These are phyloP conservation scores for Tilletiopsis washingtonensis DNA, from an alignment of 1,284 basidiomycete species.

Conservation along the genomic window DNA sequence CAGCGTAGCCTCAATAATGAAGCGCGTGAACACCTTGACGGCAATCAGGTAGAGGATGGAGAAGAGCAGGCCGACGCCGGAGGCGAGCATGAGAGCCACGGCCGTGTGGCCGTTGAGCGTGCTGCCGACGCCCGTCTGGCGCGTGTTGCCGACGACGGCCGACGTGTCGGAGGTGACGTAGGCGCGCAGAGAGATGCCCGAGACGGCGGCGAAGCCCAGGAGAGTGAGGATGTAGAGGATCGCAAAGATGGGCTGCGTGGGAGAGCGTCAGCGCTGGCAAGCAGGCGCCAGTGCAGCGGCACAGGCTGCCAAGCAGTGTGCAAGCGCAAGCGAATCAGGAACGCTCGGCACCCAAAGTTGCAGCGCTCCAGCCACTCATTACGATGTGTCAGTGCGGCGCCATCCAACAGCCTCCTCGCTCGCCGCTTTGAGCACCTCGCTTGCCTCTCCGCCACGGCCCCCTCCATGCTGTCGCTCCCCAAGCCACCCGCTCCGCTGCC, in stretches of 20 bases:
- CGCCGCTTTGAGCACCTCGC: background rate
- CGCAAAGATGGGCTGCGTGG: constrained; percentile 35
- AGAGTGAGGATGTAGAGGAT: constrained; percentile 47
- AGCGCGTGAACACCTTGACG: constrained; percentile 65
- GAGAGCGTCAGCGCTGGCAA: too few species aligned
- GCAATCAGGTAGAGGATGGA: constrained; percentile 53
- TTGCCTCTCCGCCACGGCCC: too few species aligned
- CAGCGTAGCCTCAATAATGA: constrained; percentile 44
- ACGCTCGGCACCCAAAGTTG: too few species aligned
- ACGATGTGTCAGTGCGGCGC: too few species aligned
- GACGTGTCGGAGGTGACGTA: constrained; percentile 10
- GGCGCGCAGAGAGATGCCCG: constrained; percentile 45
- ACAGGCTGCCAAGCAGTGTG: too few species aligned
- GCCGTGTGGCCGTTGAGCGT: constrained; percentile 59
- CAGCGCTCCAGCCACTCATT: too few species aligned
- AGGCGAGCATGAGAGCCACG: constrained; percentile 64
- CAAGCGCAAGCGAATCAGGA: too few species aligned
- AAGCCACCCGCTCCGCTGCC: too few species aligned
- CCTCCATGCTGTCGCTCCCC: too few species aligned
- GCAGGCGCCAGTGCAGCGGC: background rate
- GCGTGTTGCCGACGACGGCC: too few species aligned
- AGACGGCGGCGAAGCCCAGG: constrained; percentile 45
- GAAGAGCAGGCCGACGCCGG: constrained; percentile 58
- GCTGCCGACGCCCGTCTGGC: constrained; percentile 65
- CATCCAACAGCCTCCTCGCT: background rate